Evolutionary conservation across 129 eudicot genomes (phyloP).

Genomic region (Saussurea involucrata): DNA sequence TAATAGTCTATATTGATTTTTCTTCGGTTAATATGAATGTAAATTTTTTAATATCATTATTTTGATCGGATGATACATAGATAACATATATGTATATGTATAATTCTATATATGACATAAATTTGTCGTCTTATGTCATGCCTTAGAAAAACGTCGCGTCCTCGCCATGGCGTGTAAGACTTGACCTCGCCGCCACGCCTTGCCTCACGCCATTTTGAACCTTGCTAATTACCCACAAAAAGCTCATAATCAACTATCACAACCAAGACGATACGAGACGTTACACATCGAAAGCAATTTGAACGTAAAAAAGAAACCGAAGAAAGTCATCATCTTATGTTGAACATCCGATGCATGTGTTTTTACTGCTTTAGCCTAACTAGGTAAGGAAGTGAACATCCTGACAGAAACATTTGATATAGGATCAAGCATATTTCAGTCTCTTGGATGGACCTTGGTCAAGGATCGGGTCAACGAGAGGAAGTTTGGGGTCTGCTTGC

Average conservation of each 20-base stretch:
- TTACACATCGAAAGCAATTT: not conserved
- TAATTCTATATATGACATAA: no score
- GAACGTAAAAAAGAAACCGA: not conserved
- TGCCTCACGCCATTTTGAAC: no score
- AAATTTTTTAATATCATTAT: no score
- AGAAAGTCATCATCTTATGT: not conserved
- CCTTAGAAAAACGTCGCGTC: no score
- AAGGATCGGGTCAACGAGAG: conserved; percentile 58
- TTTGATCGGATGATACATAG: no score
- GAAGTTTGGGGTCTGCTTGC: conserved; percentile 39
- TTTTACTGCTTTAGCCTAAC: not conserved
- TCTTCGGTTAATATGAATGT: no score
- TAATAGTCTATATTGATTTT: no score
- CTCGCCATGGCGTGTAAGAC: no score
- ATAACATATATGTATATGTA: no score
- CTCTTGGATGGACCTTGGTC: conserved; percentile 77
- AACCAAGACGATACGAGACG: not conserved
- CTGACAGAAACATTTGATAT: not conserved
- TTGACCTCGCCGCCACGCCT: no score
- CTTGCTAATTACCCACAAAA: not conserved
- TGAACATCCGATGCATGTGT: not conserved
- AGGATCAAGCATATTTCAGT: conserved; percentile 26
- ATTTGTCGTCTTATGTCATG: no score
- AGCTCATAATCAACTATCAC: not conserved
- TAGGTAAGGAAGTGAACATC: not conserved